Evolutionary conservation across 768 basidiomycete species (phyloP).

Genomic region (Crassisporium funariophilum): DNA sequence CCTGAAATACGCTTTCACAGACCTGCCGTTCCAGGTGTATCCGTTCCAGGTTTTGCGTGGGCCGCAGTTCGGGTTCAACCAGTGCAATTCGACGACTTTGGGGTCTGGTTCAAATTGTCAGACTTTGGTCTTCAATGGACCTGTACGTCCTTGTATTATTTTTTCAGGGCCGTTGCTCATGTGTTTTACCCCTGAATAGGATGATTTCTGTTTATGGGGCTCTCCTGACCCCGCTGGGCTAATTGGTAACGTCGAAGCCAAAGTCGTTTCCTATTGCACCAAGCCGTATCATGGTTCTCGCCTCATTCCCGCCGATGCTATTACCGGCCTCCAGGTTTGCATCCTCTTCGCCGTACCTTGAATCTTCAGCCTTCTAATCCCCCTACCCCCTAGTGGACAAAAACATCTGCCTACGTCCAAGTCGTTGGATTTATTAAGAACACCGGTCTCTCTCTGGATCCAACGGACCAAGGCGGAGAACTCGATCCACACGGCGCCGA

Average conservation of each 20-base stretch:
- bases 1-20: slow-evolving; percentile 15
- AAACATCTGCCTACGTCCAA: slow-evolving; percentile 21
- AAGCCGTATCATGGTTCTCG: slow-evolving; percentile 69
- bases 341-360: slow-evolving; percentile 5
- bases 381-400: slow-evolving; percentile 38
- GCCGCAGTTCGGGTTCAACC: slow-evolving; percentile 64
- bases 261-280: slow-evolving; percentile 75
- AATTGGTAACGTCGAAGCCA: slow-evolving; percentile 66
- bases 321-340: slow-evolving; percentile 60
- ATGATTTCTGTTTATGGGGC: slow-evolving; percentile 72
- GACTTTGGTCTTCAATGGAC: slow-evolving; percentile 57
- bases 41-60: slow-evolving; percentile 31
- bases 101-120: slow-evolving; percentile 61
- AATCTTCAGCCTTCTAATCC: slow-evolving; percentile 54
- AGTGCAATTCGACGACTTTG: slow-evolving; percentile 70
- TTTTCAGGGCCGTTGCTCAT: background rate
- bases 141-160: slow-evolving; percentile 31
- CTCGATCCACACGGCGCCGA: slow-evolving; percentile 75
- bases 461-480: slow-evolving; percentile 16
- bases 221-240: slow-evolving; percentile 47
- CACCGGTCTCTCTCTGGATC: slow-evolving; percentile 12
- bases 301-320: slow-evolving; percentile 62
- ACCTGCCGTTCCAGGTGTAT: slow-evolving; percentile 19
- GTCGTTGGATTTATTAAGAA: slow-evolving; percentile 21
- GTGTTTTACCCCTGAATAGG: slow-evolving; percentile 1